Base-by-base conservation (phyloP, 257 asterid species). In the Nicotiana knightiana region DNA sequence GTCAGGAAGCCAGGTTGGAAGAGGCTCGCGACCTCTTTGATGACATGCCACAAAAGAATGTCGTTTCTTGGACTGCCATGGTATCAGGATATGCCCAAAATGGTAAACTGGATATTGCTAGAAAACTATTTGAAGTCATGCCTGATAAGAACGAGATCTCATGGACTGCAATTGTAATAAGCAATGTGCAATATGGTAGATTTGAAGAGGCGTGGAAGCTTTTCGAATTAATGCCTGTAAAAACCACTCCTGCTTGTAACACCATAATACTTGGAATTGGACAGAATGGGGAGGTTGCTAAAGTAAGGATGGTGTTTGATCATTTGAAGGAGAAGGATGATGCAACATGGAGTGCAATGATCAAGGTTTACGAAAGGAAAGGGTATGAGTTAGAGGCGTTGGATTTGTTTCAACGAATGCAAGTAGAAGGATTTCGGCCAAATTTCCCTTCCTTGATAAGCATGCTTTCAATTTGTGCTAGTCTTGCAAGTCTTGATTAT, bases 61-160 rank as follows among this genome's bases (percentile, higher is more conserved):
- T 91, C 59, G 85, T 92, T 83, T 92, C 93, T 24, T 93, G 94
- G 98, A 93, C 97, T 9, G 81, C 94, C 1, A 93, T 93, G 97
- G 81, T 93, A 54, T 84, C 92, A 16, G 97, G 98, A 9, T 92
- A 91, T 88, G 89, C 84, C 4, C 91, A 91, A 68, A 88, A 91
- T 71, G 92, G 89, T 61, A 91, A 86, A 86, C 96, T 89, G 79
- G 94, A 93, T 83, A 67, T 92, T 1, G 96, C 91, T 43, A 84
- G 98, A 83, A 91, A 93, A 82, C 92, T 91, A 58, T 93, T 93
- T 84, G 98, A 92, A 88, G 97, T 93, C 85, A 92, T 93, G 94
- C 96, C 97, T 30, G 92, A 90, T 84, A 92, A 78, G 81, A 92
- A 93, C 65, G 97, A 92, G 82, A 92, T 93, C 58, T 92, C 97